A percentile compares a stretch with the other conserved stretches of the same genome.
These are phyloP conservation scores for Coemansia sp. DNA, from an alignment of 192 early-diverging fungal species.

Conservation along the genomic window DNA sequence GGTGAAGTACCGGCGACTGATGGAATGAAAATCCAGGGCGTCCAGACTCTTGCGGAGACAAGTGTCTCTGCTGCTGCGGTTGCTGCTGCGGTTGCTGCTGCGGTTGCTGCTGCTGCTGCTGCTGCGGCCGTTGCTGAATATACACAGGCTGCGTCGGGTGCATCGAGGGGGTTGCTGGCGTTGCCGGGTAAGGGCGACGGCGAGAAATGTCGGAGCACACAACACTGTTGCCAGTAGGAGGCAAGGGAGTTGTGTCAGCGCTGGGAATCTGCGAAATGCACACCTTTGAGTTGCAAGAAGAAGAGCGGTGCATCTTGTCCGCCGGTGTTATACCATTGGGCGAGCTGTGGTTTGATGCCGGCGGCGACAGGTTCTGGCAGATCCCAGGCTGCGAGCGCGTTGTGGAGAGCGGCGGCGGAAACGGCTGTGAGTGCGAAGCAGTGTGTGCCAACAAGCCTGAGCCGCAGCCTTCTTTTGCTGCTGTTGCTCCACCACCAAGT, in stretches of 20 bases:
- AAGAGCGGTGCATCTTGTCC: constrained; percentile 9
- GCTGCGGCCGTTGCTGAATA: constrained; percentile 23
- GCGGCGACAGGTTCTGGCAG: constrained; percentile 35
- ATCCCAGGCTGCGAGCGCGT: constrained; percentile 30
- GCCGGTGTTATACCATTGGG: constrained; percentile 14
- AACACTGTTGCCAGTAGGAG: constrained; percentile 19
- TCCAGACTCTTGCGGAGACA: not conserved
- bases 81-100: not conserved
- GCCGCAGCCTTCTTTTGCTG: not conserved
- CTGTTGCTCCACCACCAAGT: constrained; percentile 14
- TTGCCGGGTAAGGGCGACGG: constrained; percentile 11
- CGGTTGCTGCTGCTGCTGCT: constrained; percentile 6
- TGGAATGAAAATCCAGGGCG: constrained; percentile 9
- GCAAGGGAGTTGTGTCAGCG: constrained; percentile 8
- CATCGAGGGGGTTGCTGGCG: constrained; percentile 17
- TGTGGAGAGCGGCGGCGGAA: constrained; percentile 39
- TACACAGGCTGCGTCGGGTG: constrained; percentile 8
- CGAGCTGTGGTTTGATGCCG: constrained; percentile 34
- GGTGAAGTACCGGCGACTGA: constrained; percentile 13
- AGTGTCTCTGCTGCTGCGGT: not conserved
- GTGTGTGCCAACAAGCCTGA: not conserved
- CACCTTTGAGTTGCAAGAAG: constrained; percentile 3
- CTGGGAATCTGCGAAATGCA: constrained; percentile 14
- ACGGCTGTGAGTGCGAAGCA: not conserved
- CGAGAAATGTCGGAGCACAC: constrained; percentile 16